These are phyloP conservation scores for Eucalyptus cloeziana DNA, from an alignment of 345 rosid genomes.

Conservation along the genomic window DNA sequence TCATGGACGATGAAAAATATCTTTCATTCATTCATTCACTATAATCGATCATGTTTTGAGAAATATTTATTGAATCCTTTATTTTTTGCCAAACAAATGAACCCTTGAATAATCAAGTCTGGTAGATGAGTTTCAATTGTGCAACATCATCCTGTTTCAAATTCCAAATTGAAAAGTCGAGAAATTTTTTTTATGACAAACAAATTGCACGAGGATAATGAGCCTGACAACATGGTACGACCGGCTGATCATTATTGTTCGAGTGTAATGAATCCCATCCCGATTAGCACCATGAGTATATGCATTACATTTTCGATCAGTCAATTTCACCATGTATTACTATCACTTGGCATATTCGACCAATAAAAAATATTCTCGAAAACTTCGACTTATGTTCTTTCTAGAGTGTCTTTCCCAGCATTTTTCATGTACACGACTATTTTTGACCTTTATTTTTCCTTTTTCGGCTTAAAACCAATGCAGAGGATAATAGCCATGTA, in stretches of 20 bases:
- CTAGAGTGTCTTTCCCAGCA: neutral
- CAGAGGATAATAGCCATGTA: neutral
- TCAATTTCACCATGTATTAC: fast-evolving
- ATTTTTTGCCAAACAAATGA: too few relatives aligned
- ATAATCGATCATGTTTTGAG: too few relatives aligned
- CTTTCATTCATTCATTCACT: too few relatives aligned
- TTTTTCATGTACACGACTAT: neutral
- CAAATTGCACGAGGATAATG: too few relatives aligned
- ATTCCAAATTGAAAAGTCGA: too few relatives aligned
- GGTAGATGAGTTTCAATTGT: neutral
- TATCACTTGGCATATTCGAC: neutral
- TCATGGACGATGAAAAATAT: neutral
- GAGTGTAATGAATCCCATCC: fast-evolving
- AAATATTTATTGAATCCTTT: too few relatives aligned
- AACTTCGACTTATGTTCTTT: fast-evolving
- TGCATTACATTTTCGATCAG: fast-evolving
- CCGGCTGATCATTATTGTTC: fast-evolving
- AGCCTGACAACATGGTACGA: neutral
- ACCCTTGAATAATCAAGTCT: neutral
- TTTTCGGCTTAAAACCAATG: neutral
- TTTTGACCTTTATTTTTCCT: neutral
- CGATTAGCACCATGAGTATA: fast-evolving
- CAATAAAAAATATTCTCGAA: neutral
- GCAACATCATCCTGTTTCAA: too few relatives aligned
- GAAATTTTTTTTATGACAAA: too few relatives aligned